Evolutionary conservation across 345 rosid genomes (phyloP).

Genomic region (Salix viminalis): DNA sequence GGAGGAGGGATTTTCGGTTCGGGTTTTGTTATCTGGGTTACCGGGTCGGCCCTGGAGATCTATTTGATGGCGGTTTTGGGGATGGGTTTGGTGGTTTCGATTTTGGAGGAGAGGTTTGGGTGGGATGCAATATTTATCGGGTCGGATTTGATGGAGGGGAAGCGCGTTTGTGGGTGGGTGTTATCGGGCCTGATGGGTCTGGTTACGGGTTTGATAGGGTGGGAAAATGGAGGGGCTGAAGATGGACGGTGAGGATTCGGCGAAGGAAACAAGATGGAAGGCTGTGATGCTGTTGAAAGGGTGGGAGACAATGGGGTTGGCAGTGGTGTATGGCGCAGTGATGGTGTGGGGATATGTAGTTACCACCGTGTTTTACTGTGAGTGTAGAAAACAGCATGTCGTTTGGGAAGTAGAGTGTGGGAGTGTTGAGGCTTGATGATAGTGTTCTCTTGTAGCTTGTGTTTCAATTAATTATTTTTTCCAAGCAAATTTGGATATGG

Average conservation of each 20-base stretch:
- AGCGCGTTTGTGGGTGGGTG: conserved; percentile 51
- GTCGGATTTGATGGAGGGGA: conserved; percentile 44
- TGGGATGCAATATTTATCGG: conserved; percentile 58
- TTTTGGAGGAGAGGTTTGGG: conserved; percentile 53
- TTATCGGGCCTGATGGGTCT: conserved; percentile 41
- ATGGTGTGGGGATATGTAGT: conserved; percentile 60
- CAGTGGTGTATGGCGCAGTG: conserved; percentile 45
- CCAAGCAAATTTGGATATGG: too few relatives aligned
- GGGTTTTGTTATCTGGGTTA: conserved; percentile 22
- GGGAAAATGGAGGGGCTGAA: conserved; percentile 40
- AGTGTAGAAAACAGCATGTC: conserved; percentile 38
- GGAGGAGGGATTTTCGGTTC: conserved; percentile 11
- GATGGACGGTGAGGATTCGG: conserved; percentile 35
- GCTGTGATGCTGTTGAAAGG: conserved; percentile 37
- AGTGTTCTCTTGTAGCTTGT: neutral
- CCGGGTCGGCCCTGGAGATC: conserved; percentile 40
- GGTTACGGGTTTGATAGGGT: conserved; percentile 47
- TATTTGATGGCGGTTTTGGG: conserved; percentile 60
- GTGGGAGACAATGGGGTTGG: conserved; percentile 39
- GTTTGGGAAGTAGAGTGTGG: conserved; percentile 6
- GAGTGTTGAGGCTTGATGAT: neutral
- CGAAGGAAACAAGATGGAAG: conserved; percentile 14
- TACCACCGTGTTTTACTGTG: conserved; percentile 56
- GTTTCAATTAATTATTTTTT: neutral
- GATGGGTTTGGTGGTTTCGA: conserved; percentile 56